Evolutionary conservation across 768 basidiomycete species (phyloP), one percentile per base, ranked within the genome.

Genomic region (Tricholoma bakamatsutake): DNA sequence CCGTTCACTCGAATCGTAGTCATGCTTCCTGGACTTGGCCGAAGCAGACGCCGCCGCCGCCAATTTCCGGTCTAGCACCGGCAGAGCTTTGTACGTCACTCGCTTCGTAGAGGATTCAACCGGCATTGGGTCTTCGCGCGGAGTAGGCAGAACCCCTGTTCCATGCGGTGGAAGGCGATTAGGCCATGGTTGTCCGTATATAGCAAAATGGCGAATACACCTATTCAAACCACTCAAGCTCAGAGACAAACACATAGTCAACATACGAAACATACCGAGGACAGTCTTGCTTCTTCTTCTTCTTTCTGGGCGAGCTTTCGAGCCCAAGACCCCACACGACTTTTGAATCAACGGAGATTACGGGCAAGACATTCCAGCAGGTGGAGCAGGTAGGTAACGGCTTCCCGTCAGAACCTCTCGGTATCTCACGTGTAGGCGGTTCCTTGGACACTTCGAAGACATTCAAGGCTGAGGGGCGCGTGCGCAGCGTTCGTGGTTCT

Each of bases 151-250:
- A 59, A 75, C 74, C 35, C 73, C 62, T 5, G 71, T 64, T 13
- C 81, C 80, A 48, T 79, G 78, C 34, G 76, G 71, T 37, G 80
- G 72, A 13, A 81, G 63, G 53, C 90, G 85, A 49, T 76, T 73
- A 18, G 90, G 90, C 90, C 90, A 92, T 2, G 79, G 68, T 53
- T 78, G 74, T 1, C 76, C 78, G 69, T 91, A 92, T 55, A 92
- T 92, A 10, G 86, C 88, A 62, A 76, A 80, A 67, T 92, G 90
- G 17, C 90, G 85, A 69, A 91, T 77, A 66, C 90, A 92, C 56
- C 89, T 90, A 43, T 48, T 30, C 27, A 40, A 46, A 46, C 13
- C 7, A 11, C 6, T 39, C 42, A 40, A 53, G 15, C 21, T 50
- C 50, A 61, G 40, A 49, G 18, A 15, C 42, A 45, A 58, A 50